Evolutionary conservation across 164 flowering plant species (phyloP), one percentile per base, ranked within the genome.

Genomic region (Nelumbo lutea): DNA sequence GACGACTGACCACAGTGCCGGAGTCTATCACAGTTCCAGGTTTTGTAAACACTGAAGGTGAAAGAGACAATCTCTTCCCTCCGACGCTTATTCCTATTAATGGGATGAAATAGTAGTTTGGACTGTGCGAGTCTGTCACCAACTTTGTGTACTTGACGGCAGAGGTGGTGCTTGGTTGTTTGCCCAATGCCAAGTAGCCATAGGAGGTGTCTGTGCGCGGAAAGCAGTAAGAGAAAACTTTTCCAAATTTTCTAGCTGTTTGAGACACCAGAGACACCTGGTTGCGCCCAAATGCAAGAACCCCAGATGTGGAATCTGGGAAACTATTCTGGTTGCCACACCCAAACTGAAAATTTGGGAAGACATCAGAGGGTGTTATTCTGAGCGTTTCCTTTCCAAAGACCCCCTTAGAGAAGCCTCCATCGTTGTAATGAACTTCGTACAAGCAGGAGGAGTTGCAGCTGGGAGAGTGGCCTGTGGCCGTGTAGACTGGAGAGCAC

Each of bases 1-100:
- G 61, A 0, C 82, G 71, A 0, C 81, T 82, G 47, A 86, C 74
- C 48, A 77, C 80, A 2, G 87, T 82, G 5, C 89, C 87, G 0
- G 91, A 85, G 61, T 87, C 89, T 27, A 80, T 68, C 27, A 77
- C 59, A 2, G 79, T 75, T 48, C 79, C 79, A 2, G 42, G 41
- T 6, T 42, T 10, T 4, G 59, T 39, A 42, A 68, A 68, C 5
- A 45, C 44, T 0, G 75, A 53, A 0, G 15, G 38, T 2, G 62
- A 9, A 5, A 68, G 68, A 1, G 48, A 6, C 7, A 68, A 14
- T 4, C 11, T 42, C 6, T 48, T 15, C 1, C 72, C 65, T 1
- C 56, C 76, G 3, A 76, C 65, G 0, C 59, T 61, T 10, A 76
- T 72, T 2, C 73, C 71, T 3, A 42, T 48, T 57, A 76, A 40